Percentiles rank a stretch among this genome's conserved stretches.
These are phyloP conservation scores for Vanilla planifolia DNA, from an alignment of 106 monocot genomes.

Conservation along the genomic window DNA sequence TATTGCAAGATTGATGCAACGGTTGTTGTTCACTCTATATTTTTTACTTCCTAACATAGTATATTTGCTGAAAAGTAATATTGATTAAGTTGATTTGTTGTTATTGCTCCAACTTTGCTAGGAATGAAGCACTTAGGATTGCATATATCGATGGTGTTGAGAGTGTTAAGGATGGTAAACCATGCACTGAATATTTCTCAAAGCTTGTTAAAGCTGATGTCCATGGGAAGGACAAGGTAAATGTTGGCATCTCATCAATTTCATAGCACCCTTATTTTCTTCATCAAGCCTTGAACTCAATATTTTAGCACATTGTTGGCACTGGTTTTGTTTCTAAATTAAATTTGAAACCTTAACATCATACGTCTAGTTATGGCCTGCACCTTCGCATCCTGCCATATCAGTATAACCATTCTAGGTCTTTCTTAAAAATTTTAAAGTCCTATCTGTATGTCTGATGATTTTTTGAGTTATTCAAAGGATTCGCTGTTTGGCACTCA, in stretches of 20 bases:
- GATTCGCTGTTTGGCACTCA: too few relatives aligned
- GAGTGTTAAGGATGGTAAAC: constrained; percentile 35
- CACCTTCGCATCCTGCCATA: too few relatives aligned
- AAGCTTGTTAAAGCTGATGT: constrained; percentile 86
- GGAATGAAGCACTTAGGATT: constrained; percentile 86
- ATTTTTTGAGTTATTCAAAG: too few relatives aligned
- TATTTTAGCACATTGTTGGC: background rate
- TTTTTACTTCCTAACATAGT: background rate
- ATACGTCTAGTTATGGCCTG: too few relatives aligned
- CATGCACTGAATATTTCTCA: constrained; percentile 64
- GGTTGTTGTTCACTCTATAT: constrained; percentile 24
- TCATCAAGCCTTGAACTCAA: background rate
- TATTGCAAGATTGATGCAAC: constrained; percentile 75
- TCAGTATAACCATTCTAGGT: too few relatives aligned
- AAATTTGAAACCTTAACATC: background rate
- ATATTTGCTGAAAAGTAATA: background rate
- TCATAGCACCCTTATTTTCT: background rate
- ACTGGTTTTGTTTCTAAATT: background rate
- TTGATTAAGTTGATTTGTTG: background rate
- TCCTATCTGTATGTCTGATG: too few relatives aligned
- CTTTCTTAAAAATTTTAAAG: too few relatives aligned
- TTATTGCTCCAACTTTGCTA: constrained; percentile 4
- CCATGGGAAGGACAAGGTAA: constrained; percentile 85
- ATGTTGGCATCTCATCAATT: background rate
- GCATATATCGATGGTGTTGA: constrained; percentile 75